Evolutionary conservation across 2,329 filamentous ascomycete genomes (phyloP).

Genomic region (Fusarium clavum): DNA sequence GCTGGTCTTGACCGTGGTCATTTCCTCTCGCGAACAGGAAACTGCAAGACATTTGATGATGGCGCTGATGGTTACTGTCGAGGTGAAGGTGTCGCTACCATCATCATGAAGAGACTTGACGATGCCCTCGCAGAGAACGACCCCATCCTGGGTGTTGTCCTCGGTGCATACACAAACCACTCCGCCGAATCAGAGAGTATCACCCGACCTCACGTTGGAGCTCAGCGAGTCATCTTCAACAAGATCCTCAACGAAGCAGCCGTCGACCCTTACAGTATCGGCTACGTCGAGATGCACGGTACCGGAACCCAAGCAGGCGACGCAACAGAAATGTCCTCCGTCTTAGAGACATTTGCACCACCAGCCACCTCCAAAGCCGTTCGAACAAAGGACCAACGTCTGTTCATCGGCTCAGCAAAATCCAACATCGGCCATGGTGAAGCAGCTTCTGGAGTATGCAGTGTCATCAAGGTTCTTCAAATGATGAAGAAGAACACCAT

Average conservation of each 20-base stretch:
- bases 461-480: conserved; percentile 66
- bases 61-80: conserved; percentile 70
- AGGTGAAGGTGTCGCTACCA: conserved; percentile 59
- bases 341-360: conserved; percentile 68
- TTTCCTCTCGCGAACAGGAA: conserved; percentile 65
- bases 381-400: conserved; percentile 14
- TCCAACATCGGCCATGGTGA: conserved; percentile 75
- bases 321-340: conserved; percentile 83
- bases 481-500: conserved; percentile 62
- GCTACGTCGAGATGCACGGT: conserved; percentile 92
- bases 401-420: conserved; percentile 74
- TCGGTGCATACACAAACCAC: conserved; percentile 75
- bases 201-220: conserved; percentile 74
- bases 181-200: conserved; percentile 77
- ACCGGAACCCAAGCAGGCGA: conserved; percentile 86
- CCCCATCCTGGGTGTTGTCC: conserved; percentile 72
- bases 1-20: conserved; percentile 72
- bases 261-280: conserved; percentile 79
- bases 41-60: conserved; percentile 64
- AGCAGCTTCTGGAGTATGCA: conserved; percentile 66
- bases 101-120: conserved; percentile 63
- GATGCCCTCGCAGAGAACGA: conserved; percentile 68
- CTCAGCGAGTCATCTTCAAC: conserved; percentile 71
- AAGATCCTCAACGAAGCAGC: conserved; percentile 77
- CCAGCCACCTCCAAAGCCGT: background rate